These are phyloP conservation scores for Pyricularia sp. DNA, from an alignment of 2,329 filamentous ascomycete species.

Conservation along the genomic window DNA sequence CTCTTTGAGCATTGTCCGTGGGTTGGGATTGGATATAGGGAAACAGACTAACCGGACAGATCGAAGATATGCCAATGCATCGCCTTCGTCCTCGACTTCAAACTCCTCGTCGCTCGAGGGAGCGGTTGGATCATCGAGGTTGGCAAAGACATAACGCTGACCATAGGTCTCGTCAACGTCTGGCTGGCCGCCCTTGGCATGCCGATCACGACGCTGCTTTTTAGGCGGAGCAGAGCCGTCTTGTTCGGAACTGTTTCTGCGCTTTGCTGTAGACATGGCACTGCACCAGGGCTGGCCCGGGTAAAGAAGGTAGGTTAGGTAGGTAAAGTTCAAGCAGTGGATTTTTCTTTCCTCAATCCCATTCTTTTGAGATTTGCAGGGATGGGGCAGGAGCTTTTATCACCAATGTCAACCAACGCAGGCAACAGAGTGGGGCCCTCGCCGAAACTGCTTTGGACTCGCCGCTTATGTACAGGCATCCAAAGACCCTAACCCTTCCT, in stretches of 20 bases:
- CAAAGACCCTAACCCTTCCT: background rate
- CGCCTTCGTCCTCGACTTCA: conserved; percentile 53
- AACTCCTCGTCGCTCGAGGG: conserved; percentile 39
- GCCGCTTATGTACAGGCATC: background rate
- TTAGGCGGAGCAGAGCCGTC: background rate
- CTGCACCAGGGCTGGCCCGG: background rate
- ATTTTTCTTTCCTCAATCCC: background rate
- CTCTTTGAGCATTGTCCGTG: conserved; percentile 4
- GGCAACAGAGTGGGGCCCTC: background rate
- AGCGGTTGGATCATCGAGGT: conserved; percentile 36
- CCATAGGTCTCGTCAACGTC: conserved; percentile 37
- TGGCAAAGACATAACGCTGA: conserved; percentile 59
- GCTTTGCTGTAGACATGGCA: background rate
- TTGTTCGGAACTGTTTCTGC: background rate
- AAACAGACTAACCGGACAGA: conserved; percentile 50
- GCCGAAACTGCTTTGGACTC: background rate
- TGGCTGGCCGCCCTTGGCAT: background rate
- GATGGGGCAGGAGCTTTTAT: background rate
- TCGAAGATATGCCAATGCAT: conserved; percentile 57
- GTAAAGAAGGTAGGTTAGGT: background rate
- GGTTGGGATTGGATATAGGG: background rate
- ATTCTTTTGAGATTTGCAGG: background rate
- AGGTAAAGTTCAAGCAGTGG: background rate
- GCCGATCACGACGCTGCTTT: conserved; percentile 1
- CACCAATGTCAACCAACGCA: background rate